Base-by-base conservation (phyloP, 148 eudicot genomes). In the Euryodendron excelsum region DNA sequence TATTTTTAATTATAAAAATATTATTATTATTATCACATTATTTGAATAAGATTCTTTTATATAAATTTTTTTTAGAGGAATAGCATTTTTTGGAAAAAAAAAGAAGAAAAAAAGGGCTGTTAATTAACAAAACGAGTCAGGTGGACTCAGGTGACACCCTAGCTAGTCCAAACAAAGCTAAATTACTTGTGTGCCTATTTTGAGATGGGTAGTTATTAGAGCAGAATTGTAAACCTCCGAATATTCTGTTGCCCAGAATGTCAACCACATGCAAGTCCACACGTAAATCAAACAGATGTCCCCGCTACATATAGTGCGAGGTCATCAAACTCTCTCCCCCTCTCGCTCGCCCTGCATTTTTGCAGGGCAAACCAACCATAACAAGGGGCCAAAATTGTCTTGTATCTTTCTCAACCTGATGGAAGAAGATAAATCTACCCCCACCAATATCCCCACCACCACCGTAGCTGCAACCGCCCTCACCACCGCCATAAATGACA, bases 291-390 rank as follows among this genome's bases (percentile, higher is more conserved):
- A 37, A 36, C 70, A 20, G 20, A n/a, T 23, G 30, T 21, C 45
- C 30, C 50, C 50, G 21, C 0, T 68, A 41, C 41, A 68, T 23
- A 68, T 68, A 41, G 52, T 4, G 14, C 17, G 36, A 41, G 0
- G 20, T 12, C 30, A 3, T 41, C 52, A 68, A 41, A 41, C 14
- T 20, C 31, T 21, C 2, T 41, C 12, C 33, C 20, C 12, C 25
- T 25, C 5, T 10, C 7, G 52, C 18, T 23, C 31, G 72, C 72
- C 72, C 72, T 68, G 72, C 72, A 68, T 68, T 41, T 53, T 68
- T 68, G 72, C 72, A 68, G 72, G 72, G 72, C 72, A 68, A 66
- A 5, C 28, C 9, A 10, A 11, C 5, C 6, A 10, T 15, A 2
- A 53, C 23, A 68, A 65, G 45, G 28, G 47, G 17, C 70, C 41